Conservation (phyloP, 164 flowering plant genomes). For the Kalanchoe fedtschenkoi region DNA sequence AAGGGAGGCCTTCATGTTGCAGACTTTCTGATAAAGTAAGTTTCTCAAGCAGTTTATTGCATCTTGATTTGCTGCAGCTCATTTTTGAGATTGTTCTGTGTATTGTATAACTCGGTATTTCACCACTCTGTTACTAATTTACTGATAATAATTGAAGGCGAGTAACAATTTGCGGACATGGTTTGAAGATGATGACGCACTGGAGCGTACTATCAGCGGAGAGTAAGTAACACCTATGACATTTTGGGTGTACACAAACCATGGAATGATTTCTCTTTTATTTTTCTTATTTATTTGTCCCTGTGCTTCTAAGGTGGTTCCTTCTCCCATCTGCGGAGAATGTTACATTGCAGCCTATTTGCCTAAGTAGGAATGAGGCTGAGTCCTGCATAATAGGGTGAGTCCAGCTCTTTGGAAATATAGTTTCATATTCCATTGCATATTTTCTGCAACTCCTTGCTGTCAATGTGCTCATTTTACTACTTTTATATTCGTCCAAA, state of each 20-base stretch:
- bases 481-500: background rate
- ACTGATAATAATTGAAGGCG: background rate
- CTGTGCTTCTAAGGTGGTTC: background rate
- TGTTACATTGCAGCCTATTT: constrained; percentile 5
- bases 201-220: constrained; percentile 7
- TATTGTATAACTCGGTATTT: background rate
- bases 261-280: background rate
- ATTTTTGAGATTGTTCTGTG: background rate
- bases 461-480: background rate
- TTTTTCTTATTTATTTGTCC: background rate
- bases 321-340: constrained; percentile 7
- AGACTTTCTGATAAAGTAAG: constrained; percentile 9
- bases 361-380: constrained; percentile 1
- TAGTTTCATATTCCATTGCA: background rate
- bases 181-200: constrained; percentile 9
- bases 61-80: background rate
- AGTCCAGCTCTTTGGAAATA: background rate
- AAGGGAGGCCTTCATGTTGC: constrained; percentile 1
- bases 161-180: constrained; percentile 5
- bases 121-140: background rate
- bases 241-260: background rate
- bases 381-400: constrained; percentile 5
- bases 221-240: constrained; percentile 1
- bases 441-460: background rate
- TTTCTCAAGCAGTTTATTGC: background rate